Base-by-base conservation (phyloP, 768 basidiomycete genomes). In the Dentipellis sp. region DNA sequence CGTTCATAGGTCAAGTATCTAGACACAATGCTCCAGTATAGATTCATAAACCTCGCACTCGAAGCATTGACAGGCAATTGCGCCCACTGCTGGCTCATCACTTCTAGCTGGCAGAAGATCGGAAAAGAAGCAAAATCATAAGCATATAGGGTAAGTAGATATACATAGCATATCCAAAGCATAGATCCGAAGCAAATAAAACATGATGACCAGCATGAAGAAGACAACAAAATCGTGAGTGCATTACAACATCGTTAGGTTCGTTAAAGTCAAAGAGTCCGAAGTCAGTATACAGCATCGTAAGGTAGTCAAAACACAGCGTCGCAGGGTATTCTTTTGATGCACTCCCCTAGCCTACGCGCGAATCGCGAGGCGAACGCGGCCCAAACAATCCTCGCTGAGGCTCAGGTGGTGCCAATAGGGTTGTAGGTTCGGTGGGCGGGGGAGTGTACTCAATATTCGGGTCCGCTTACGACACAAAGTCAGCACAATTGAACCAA, bases 321-420 rank as follows among this genome's bases (percentile, higher is more conserved):
- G 48, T 34, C n/a, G 29, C 16, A 34, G n/a, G 14, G 11, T 14
- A 38, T 52, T 14, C 48, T 6, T 10, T 23, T 19, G 23, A 8
- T 21, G 14, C 12, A 22, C 21, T 50, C 14, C 8, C 23, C 10
- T 10, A 12, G 40, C 17, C 45, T 16, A 12, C 39, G 17, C 38
- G 23, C 19, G 73, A 74, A 52, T 69, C 69, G 53, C 76, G 72
- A 10, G 83, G 84, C n/a, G 86, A 82, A 40, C 85, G 75, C 42
- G 89, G 88, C 35, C 90, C 90, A 64, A 91, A 92, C 58, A 92
- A 69, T 34, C 88, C 88, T 45, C 82, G 83, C 56, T 78, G 82
- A 39, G 71, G 69, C 50, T 71, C 72, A 77, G 42, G 78, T 29
- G 86, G 84, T 21, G 86, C 81, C 37, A 83, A 71, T 10, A 87